These are phyloP conservation scores for Eucalyptus curtisii DNA, from an alignment of 345 rosid genomes.

Conservation along the genomic window DNA sequence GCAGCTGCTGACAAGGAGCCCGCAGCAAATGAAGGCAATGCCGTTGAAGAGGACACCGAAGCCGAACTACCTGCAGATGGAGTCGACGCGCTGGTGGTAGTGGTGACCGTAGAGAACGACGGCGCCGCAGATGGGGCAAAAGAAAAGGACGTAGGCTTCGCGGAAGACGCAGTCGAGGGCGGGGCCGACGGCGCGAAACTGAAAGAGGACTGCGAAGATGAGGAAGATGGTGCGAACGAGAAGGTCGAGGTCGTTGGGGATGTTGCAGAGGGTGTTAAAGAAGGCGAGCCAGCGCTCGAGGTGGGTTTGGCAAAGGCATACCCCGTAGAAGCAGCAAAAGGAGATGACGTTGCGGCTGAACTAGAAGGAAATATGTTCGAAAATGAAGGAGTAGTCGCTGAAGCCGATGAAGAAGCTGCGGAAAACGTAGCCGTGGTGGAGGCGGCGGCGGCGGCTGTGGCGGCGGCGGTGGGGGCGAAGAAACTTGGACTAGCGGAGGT, in stretches of 20 bases:
- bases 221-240: slow-evolving; percentile 31
- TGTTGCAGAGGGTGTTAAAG: slow-evolving; percentile 15
- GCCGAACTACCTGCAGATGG: slow-evolving; percentile 28
- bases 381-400: slow-evolving; percentile 2
- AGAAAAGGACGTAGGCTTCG: slow-evolving; percentile 20
- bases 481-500: neutral
- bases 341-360: slow-evolving; percentile 12
- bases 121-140: slow-evolving; percentile 14
- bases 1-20: slow-evolving; percentile 20
- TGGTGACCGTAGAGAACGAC: slow-evolving; percentile 48
- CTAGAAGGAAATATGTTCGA: slow-evolving; percentile 1
- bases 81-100: slow-evolving; percentile 26
- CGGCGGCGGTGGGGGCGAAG: slow-evolving; percentile 6
- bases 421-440: neutral
- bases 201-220: slow-evolving; percentile 31
- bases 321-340: slow-evolving; percentile 29
- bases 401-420: slow-evolving; percentile 10
- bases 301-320: slow-evolving; percentile 22
- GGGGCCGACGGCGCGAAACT: slow-evolving; percentile 26
- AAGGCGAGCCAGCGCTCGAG: neutral
- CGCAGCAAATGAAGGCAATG: slow-evolving; percentile 30
- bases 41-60: slow-evolving; percentile 2
- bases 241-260: slow-evolving; percentile 21
- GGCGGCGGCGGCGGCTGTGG: slow-evolving; percentile 2
- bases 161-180: slow-evolving; percentile 7